Conservation (phyloP, 1,284 basidiomycete genomes). For the Trichosporon sp. region DNA sequence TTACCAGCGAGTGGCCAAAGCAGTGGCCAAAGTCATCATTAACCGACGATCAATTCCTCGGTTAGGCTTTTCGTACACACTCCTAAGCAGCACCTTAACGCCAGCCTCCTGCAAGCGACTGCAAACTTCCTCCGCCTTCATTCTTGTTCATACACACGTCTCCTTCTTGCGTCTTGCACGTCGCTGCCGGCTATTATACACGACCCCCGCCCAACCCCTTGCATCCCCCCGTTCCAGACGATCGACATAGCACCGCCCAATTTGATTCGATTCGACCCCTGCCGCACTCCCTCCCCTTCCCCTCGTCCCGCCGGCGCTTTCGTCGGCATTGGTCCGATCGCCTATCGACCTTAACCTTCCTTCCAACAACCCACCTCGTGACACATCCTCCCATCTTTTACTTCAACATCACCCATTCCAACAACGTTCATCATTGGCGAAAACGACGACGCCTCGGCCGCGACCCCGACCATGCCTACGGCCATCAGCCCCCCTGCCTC, state of each 20-base stretch:
- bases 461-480: constrained; percentile 18
- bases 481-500: constrained; percentile 18
- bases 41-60: constrained; percentile 9
- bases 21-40: neutral
- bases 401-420: neutral
- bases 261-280: constrained; percentile 18
- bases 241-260: neutral
- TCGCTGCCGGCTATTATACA: neutral
- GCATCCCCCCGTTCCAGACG: neutral
- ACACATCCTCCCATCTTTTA: neutral
- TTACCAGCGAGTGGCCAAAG: too few species aligned
- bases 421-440: neutral
- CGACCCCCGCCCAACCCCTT: neutral
- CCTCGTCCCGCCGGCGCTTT: neutral
- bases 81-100: neutral
- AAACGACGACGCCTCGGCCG: neutral
- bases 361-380: constrained; percentile 1
- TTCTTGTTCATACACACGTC: neutral
- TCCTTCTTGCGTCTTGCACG: neutral
- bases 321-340: constrained; percentile 14
- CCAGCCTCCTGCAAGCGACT: neutral
- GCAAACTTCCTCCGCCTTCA: neutral
- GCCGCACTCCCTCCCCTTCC: neutral
- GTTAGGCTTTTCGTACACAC: constrained; percentile 2
- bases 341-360: neutral